Evolutionary conservation across 225 moss, liverwort and hornwort genomes (phyloP), one percentile per base, ranked within the genome.

Genomic region (Asterella californica): DNA sequence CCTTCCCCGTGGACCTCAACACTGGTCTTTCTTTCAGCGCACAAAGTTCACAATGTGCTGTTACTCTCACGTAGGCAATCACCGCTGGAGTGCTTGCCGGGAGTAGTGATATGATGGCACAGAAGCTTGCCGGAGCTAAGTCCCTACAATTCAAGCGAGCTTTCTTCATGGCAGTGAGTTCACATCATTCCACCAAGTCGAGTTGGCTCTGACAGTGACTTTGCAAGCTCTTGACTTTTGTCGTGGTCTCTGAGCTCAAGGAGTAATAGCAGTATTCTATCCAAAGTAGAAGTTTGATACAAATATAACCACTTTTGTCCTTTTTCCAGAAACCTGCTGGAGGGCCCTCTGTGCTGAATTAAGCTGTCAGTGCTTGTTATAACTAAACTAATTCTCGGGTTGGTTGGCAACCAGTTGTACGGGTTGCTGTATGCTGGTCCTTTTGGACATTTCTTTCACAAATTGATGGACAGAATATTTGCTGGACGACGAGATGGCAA

Each of bases 381-480:
- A 14, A 0, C 12, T 50, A 0, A 27, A 72, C 48, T 50, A 50
- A 42, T 37, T 29, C 8, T 27, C 46, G 0, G 18, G 52, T 30
- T 76, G 76, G 0, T 0, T 21, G 25, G 11, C 1, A 15, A 65
- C 55, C 91, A 96, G 96, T 84, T 94, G 10, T 99, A 92, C 76
- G 97, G 97, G 32, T 86, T 99, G 76, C 79, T 93, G 73, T 99
- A 95, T 79, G 90, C 82, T 81, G 97, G 97, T 29, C 94, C 97
- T 55, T 99, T 92, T 80, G 94, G 94, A 76, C 97, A 99, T 88
- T 94, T 75, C 83, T 99, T 88, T 81, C 97, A 99, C 81, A 90
- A 90, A 83, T 79, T 94, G 14, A 90, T 99, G 94, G 94, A 99
- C 50, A 88, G 46, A 9, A 69, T 99, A 61, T 94, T 93, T 54